These are phyloP conservation scores for Yamadazyma epiphylla DNA, from an alignment of 1,139 yeast species.

Conservation along the genomic window DNA sequence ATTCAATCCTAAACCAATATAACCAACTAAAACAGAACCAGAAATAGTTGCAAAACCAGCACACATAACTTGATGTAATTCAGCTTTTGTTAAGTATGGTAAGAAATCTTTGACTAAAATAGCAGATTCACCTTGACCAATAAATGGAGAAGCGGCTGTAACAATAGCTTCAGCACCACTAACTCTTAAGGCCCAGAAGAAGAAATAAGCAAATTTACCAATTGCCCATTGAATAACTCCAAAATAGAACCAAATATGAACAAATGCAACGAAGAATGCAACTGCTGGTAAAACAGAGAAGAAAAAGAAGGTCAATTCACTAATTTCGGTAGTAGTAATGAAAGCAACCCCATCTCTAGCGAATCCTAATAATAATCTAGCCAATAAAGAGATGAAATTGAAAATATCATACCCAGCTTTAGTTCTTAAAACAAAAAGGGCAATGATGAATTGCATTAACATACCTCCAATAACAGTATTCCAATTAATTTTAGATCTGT, in stretches of 20 bases:
- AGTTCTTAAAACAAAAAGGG: slow-evolving; percentile 61
- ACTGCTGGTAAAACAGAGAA: slow-evolving; percentile 62
- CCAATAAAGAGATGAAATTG: slow-evolving; percentile 58
- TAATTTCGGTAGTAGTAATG: slow-evolving; percentile 40
- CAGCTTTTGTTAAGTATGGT: slow-evolving; percentile 60
- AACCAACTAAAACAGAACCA: slow-evolving; percentile 63
- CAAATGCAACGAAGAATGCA: slow-evolving; percentile 60
- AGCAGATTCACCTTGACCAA: slow-evolving; percentile 69
- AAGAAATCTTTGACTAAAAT: slow-evolving; percentile 59
- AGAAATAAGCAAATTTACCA: slow-evolving; percentile 55
- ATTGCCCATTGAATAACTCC: slow-evolving; percentile 63
- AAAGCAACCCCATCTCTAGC: slow-evolving; percentile 64
- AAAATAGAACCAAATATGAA: slow-evolving; percentile 59
- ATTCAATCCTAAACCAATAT: slow-evolving; percentile 61
- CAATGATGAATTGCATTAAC: slow-evolving; percentile 59
- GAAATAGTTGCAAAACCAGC: slow-evolving; percentile 69
- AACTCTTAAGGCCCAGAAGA: slow-evolving; percentile 59
- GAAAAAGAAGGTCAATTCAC: slow-evolving; percentile 47
- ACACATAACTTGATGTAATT: slow-evolving; percentile 62
- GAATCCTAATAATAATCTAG: slow-evolving; percentile 57
- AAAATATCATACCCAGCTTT: slow-evolving; percentile 60
- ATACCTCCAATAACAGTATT: slow-evolving; percentile 61
- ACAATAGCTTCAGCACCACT: slow-evolving; percentile 69
- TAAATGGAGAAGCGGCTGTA: slow-evolving; percentile 67
- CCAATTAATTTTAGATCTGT: slow-evolving; percentile 51